These are phyloP conservation scores for Fonsecaea multimorphosa DNA, from an alignment of 2,329 filamentous ascomycete genomes.

Conservation along the genomic window DNA sequence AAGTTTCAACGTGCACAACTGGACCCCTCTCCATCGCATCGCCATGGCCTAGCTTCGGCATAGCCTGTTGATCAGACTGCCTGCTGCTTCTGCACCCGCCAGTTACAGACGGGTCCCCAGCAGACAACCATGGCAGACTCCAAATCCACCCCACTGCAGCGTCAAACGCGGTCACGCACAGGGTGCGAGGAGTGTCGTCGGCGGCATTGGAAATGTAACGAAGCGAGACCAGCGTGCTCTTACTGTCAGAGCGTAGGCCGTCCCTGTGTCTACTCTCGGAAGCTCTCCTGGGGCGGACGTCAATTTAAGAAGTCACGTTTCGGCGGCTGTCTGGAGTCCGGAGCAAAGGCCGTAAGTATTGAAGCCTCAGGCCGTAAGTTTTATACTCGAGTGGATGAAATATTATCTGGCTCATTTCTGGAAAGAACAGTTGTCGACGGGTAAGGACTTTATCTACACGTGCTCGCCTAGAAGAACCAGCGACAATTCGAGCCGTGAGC, in stretches of 20 bases:
- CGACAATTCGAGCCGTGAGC: background rate
- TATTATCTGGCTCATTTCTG: background rate
- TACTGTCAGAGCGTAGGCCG: slow-evolving; percentile 18
- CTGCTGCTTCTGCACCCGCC: background rate
- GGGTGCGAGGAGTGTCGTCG: slow-evolving; percentile 24
- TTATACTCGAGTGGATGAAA: background rate
- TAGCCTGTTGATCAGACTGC: background rate
- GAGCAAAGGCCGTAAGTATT: slow-evolving; percentile 12
- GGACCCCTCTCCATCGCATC: background rate
- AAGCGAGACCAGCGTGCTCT: slow-evolving; percentile 15
- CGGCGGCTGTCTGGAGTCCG: slow-evolving; percentile 14
- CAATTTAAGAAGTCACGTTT: slow-evolving; percentile 27
- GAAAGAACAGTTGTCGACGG: background rate
- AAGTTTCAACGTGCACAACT: background rate
- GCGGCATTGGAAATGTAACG: slow-evolving; percentile 26
- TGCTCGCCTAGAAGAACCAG: background rate
- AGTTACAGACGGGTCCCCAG: background rate
- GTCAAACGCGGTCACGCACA: slow-evolving; percentile 13
- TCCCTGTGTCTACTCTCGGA: slow-evolving; percentile 16
- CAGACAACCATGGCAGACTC: slow-evolving; percentile 8
- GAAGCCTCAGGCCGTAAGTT: slow-evolving; percentile 12
- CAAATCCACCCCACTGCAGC: background rate
- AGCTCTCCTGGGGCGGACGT: slow-evolving; percentile 24
- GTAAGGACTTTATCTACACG: slow-evolving; percentile 15
- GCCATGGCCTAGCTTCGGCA: background rate